Evolutionary conservation across 176 grass and related monocot genomes (phyloP), one percentile per base, ranked within the genome.

Genomic region (Eleusine indica): DNA sequence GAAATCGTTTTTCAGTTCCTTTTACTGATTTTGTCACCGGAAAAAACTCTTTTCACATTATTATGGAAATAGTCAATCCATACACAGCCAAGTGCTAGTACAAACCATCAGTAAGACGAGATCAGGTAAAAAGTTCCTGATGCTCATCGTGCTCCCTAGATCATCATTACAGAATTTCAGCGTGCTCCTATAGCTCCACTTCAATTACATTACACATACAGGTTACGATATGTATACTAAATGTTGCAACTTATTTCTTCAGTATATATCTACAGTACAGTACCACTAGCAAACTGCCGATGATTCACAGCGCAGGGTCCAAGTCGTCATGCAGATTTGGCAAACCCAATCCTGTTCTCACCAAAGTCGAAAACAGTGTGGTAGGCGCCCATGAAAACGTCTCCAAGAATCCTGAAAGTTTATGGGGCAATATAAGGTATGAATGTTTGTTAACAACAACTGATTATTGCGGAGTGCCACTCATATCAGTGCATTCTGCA

Each of bases 301-400:
- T 43, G n/a, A 12, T 9, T n/a, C 21, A 41, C 4, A 32, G 4
- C 13, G 44, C 39, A 40, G 72, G n/a, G 17, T 39, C 44, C 12
- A 35, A 39, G 28, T 38, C 87, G 38, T 91, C 88, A 98, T 6
- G 75, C 85, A 60, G 93, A 82, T 75, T 87, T 65, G 9, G 96
- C 96, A 63, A 98, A 95, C 70, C 96, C 96, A 58, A 98, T 91
- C 83, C 80, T 90, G 73, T 85, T 79, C 12, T 98, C 11, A 1
- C 93, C 96, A 0, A 95, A 95, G 86, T 98, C 92, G 19, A 98
- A 98, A 17, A 95, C 87, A 0, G 92, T 98, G 86, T 98, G 95
- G 78, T 98, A 98, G 9, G 95, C 95, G 16, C 92, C 92, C 95
- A 98, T 98, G 76, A 98, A 98, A 18, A 98, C 95, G 80, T 98